Percentiles rank a stretch among this genome's conserved stretches.
Evolutionary conservation across 2,329 filamentous ascomycete species (phyloP).

Genomic region (Lizonia empirigonia): DNA sequence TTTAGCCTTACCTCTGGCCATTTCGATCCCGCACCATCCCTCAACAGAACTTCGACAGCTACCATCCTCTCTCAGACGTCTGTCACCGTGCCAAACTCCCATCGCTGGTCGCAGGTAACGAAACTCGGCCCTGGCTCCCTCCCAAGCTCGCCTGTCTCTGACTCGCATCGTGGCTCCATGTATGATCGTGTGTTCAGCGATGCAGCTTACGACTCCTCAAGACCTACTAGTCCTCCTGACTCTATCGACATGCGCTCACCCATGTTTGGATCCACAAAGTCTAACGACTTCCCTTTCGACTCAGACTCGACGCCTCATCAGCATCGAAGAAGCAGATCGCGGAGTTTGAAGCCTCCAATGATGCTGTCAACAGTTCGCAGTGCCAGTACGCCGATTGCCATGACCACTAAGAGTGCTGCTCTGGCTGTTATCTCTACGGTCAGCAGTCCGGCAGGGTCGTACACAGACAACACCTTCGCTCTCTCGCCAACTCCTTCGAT

Average conservation of each 20-base stretch:
- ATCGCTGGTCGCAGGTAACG: conserved; percentile 71
- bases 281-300: conserved; percentile 29
- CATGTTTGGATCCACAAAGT: conserved; percentile 57
- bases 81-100: conserved; percentile 60
- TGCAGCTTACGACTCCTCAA: conserved; percentile 66
- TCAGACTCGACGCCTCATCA: conserved; percentile 21
- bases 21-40: conserved; percentile 49
- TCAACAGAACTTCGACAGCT: conserved; percentile 56
- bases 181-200: conserved; percentile 75
- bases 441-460: conserved; percentile 42
- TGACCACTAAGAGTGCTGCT: conserved; percentile 44
- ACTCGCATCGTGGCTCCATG: conserved; percentile 70
- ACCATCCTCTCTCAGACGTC: conserved; percentile 68
- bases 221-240: conserved; percentile 76
- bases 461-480: conserved; percentile 37
- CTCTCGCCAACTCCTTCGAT: conserved; percentile 33
- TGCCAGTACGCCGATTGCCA: conserved; percentile 40
- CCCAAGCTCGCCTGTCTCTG: conserved; percentile 80
- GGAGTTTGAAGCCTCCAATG: conserved; percentile 38
- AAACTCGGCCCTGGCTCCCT: conserved; percentile 71
- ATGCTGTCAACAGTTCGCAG: conserved; percentile 39
- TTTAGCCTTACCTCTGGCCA: conserved; percentile 64
- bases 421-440: conserved; percentile 40
- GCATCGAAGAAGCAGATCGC: conserved; percentile 32
- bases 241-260: conserved; percentile 68